These are phyloP conservation scores for Neopestalotiopsis sp. DNA, from an alignment of 2,329 filamentous ascomycete species.

Conservation along the genomic window DNA sequence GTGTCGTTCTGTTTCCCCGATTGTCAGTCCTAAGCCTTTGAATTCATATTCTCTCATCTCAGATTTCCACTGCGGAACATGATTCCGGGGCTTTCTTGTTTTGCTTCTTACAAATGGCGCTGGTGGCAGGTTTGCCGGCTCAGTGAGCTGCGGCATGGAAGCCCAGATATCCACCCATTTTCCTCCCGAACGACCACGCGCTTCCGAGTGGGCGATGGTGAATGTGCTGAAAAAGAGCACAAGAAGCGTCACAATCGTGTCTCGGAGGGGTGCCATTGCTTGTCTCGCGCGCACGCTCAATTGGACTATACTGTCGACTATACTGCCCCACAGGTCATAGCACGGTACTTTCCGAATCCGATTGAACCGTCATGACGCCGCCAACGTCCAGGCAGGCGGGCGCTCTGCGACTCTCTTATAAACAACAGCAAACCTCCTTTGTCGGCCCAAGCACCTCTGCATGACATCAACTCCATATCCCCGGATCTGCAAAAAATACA, in stretches of 20 bases:
- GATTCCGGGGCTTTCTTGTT: not conserved
- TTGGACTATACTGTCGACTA: not conserved
- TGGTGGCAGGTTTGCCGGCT: constrained; percentile 63
- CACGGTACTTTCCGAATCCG: not conserved
- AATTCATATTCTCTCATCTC: not conserved
- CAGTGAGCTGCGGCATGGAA: constrained; percentile 67
- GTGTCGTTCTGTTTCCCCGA: constrained; percentile 51
- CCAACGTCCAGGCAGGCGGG: not conserved
- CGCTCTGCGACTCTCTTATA: not conserved
- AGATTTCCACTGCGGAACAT: not conserved
- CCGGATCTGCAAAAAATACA: not conserved
- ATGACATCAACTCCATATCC: constrained; percentile 4
- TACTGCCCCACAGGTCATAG: not conserved
- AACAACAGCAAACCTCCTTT: not conserved
- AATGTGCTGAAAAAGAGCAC: constrained; percentile 6
- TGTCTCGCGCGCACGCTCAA: not conserved
- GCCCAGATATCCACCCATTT: constrained; percentile 69
- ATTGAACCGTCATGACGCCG: not conserved
- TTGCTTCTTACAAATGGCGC: constrained; percentile 54
- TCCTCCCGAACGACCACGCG: constrained; percentile 24
- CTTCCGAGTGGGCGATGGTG: not conserved
- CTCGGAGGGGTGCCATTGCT: not conserved
- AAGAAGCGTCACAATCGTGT: not conserved
- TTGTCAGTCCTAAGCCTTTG: constrained; percentile 16
- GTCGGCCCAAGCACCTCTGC: not conserved